phyloP scores from a whole-genome alignment of 176 grass and related monocot species.

The Saccharum officinarum region DNA sequence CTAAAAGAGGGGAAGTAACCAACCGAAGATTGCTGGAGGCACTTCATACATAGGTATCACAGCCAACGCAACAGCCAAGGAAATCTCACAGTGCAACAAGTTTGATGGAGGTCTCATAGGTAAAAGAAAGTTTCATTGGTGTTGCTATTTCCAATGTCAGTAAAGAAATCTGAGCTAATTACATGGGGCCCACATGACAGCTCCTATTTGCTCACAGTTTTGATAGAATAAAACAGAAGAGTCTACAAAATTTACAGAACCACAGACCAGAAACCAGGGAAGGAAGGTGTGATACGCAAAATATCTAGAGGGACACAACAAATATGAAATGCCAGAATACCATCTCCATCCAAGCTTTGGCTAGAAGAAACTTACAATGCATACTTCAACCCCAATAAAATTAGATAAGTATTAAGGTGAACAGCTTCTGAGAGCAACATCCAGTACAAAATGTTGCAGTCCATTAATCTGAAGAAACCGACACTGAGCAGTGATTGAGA shows the following conservation, averaged over 20 bases:
- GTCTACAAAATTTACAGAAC: not conserved
- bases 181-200: not conserved
- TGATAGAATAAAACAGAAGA: not conserved
- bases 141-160: not conserved
- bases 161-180: not conserved
- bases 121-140: not conserved
- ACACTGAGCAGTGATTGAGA: not conserved
- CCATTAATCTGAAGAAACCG: not conserved
- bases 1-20: not conserved
- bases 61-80: not conserved
- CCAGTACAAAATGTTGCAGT: not conserved
- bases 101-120: not conserved
- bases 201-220: not conserved
- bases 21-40: not conserved
- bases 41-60: not conserved
- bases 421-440: conserved; percentile 8
- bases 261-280: not conserved
- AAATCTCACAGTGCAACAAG: not conserved
- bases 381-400: not conserved
- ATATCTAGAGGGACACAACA: not conserved
- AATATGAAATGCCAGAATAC: not conserved
- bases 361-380: not conserved
- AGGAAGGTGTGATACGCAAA: not conserved
- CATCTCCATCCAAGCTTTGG: not conserved
- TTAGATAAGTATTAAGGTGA: not conserved